Conservation (phyloP, 257 asterid species). For the Apocynum venetum region DNA sequence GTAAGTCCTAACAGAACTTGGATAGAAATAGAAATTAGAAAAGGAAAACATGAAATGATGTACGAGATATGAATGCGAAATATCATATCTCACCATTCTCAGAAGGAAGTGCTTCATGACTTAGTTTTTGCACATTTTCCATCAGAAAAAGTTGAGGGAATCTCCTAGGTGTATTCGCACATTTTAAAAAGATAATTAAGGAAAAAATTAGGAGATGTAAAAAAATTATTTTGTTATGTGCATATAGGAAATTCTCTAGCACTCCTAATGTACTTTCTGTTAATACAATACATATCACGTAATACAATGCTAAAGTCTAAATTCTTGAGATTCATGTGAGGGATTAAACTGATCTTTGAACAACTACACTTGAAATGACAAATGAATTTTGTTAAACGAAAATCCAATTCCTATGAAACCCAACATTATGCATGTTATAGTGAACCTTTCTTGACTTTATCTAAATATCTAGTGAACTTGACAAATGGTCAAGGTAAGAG, state of each 20-base stretch:
- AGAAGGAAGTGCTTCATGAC: not conserved
- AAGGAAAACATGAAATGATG: not conserved
- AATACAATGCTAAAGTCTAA: too few relatives aligned
- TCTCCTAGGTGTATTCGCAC: not conserved
- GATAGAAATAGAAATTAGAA: conserved; percentile 16
- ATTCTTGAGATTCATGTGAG: not conserved
- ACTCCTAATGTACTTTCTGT: not conserved
- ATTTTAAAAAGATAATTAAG: not conserved
- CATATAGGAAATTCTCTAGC: not conserved
- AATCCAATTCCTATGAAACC: not conserved
- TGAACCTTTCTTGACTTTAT: too few relatives aligned
- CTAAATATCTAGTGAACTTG: too few relatives aligned
- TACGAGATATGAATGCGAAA: not conserved
- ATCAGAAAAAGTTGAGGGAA: not conserved
- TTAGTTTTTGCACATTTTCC: not conserved
- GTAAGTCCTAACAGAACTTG: conserved; percentile 75
- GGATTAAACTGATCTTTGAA: not conserved
- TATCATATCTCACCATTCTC: not conserved
- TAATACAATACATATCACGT: too few relatives aligned
- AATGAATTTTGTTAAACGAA: not conserved
- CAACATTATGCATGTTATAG: too few relatives aligned
- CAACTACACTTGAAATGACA: not conserved
- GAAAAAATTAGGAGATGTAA: not conserved
- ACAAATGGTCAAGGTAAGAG: not conserved
- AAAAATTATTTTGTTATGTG: not conserved